phyloP scores from a whole-genome alignment of 768 basidiomycete species.

The Lactarius evosmus region DNA sequence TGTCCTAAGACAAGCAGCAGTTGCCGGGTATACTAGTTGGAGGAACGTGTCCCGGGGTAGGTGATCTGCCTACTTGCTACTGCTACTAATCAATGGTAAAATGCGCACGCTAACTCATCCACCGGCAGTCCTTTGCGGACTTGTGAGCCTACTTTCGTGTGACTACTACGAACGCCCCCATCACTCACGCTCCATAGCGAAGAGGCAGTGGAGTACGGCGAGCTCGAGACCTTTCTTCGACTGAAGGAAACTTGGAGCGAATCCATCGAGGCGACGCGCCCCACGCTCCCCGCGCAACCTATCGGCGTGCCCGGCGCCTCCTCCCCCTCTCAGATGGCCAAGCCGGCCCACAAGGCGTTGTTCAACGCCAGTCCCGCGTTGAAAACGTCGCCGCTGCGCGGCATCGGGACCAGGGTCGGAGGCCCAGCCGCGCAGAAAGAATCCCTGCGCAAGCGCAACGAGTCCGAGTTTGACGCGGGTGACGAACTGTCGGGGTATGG shows the following conservation, averaged over 20 bases:
- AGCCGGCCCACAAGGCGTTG: slow-evolving; percentile 66
- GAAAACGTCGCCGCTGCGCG: slow-evolving; percentile 30
- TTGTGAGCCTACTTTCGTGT: slow-evolving; percentile 51
- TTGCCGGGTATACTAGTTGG: slow-evolving; percentile 83
- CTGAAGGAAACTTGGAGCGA: slow-evolving; percentile 67
- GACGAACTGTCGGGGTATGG: slow-evolving; percentile 68
- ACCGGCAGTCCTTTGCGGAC: slow-evolving; percentile 60
- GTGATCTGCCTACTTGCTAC: slow-evolving; percentile 20
- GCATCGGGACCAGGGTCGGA: background rate
- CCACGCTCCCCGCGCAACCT: slow-evolving; percentile 52
- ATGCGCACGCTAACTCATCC: slow-evolving; percentile 11
- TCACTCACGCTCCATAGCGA: slow-evolving; percentile 46
- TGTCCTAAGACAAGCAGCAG: slow-evolving; percentile 67
- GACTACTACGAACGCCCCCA: slow-evolving; percentile 14
- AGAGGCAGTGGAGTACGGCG: slow-evolving; percentile 77
- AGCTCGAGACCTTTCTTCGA: slow-evolving; percentile 67
- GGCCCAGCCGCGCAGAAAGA: slow-evolving; percentile 31
- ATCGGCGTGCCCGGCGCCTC: slow-evolving; percentile 81
- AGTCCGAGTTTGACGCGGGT: slow-evolving; percentile 60
- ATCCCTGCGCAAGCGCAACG: slow-evolving; percentile 44
- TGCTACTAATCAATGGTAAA: background rate
- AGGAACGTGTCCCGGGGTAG: slow-evolving; percentile 69
- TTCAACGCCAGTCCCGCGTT: slow-evolving; percentile 41
- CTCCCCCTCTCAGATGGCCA: slow-evolving; percentile 68
- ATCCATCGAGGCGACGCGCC: slow-evolving; percentile 56